Conservation (phyloP, 495 filamentous ascomycete species). For the Aspergillus saccharolyticus region DNA sequence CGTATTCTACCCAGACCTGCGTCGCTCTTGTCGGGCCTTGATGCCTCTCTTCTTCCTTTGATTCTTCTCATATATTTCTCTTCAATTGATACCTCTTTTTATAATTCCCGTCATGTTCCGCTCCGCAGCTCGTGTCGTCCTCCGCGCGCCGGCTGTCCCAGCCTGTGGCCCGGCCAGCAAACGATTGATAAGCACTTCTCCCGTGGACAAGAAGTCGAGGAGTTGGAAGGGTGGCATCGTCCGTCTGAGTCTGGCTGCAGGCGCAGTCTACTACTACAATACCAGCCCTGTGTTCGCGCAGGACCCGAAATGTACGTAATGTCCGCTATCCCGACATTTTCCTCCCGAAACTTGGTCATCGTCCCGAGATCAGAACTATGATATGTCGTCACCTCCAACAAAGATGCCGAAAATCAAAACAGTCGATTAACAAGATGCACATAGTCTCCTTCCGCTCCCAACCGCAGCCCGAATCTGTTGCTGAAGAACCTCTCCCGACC, state of each 20-base stretch:
- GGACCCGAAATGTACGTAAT: slow-evolving; percentile 65
- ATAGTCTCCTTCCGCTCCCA: slow-evolving; percentile 34
- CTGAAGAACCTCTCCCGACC: slow-evolving; percentile 33
- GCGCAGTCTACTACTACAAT: slow-evolving; percentile 86
- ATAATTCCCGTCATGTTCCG: slow-evolving; percentile 52
- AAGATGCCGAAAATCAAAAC: neutral
- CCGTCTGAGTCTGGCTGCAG: slow-evolving; percentile 72
- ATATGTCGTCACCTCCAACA: neutral
- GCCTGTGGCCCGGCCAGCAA: slow-evolving; percentile 36
- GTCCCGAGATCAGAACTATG: neutral
- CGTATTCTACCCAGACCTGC: neutral
- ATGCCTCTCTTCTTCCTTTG: slow-evolving; percentile 8
- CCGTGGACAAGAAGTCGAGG: slow-evolving; percentile 58
- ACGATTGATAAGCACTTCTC: slow-evolving; percentile 68
- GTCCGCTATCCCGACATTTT: slow-evolving; percentile 1
- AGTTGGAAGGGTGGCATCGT: slow-evolving; percentile 75
- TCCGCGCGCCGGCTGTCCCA: slow-evolving; percentile 43
- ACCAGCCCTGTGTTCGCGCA: slow-evolving; percentile 84
- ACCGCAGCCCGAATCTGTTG: slow-evolving; percentile 21
- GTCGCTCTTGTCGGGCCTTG: slow-evolving; percentile 12
- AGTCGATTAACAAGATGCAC: neutral
- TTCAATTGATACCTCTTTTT: slow-evolving; percentile 4
- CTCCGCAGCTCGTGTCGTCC: slow-evolving; percentile 51
- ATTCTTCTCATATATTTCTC: slow-evolving; percentile 15
- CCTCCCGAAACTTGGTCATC: neutral